Percentiles rank a stretch among this genome's conserved stretches.
Conservation (phyloP, 2,329 filamentous ascomycete genomes). For the Aureobasidium sp. region DNA sequence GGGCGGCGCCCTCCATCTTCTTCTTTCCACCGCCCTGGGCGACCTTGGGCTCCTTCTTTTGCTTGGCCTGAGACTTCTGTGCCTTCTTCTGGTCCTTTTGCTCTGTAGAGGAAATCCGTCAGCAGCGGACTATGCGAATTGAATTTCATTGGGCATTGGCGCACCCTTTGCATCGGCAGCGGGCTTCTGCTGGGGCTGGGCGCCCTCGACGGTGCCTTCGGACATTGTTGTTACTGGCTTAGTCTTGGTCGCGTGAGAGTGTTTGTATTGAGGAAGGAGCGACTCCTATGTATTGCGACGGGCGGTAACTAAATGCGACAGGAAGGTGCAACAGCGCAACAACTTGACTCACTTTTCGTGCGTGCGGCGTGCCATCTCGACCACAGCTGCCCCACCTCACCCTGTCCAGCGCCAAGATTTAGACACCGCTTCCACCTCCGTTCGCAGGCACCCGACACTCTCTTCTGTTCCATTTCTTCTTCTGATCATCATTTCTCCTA, state of each 20-base stretch:
- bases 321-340: background rate
- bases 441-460: too few species aligned
- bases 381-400: background rate
- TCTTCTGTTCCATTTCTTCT: too few species aligned
- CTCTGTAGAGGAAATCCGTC: slow-evolving; percentile 19
- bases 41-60: slow-evolving; percentile 16
- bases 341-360: slow-evolving; percentile 10
- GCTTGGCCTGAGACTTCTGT: slow-evolving; percentile 23
- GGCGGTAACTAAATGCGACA: background rate
- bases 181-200: slow-evolving; percentile 18
- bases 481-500: too few species aligned
- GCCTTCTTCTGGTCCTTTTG: slow-evolving; percentile 28
- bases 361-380: background rate
- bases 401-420: slow-evolving; percentile 5
- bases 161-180: slow-evolving; percentile 18
- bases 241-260: background rate
- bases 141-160: background rate
- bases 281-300: background rate
- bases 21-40: slow-evolving; percentile 24
- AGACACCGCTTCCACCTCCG: too few species aligned
- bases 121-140: background rate
- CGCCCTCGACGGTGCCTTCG: slow-evolving; percentile 17
- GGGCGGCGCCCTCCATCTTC: slow-evolving; percentile 50
- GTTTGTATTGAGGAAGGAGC: background rate
- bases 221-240: background rate